Evolutionary conservation across 2,329 filamentous ascomycete genomes (phyloP).

Genomic region (Botrytis cinerea): DNA sequence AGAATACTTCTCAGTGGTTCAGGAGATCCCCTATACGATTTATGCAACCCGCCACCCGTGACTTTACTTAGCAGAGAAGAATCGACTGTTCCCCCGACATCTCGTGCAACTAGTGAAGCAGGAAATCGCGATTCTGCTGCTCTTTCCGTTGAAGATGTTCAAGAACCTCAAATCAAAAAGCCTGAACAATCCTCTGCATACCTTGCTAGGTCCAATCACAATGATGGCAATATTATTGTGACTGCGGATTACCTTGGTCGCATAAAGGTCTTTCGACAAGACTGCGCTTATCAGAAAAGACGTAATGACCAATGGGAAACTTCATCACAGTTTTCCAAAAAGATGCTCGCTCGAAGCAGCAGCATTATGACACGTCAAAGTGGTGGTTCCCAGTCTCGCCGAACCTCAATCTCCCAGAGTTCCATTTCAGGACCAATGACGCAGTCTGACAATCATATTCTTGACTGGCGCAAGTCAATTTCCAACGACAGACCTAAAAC

Average conservation of each 20-base stretch:
- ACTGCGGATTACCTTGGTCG: conserved; percentile 85
- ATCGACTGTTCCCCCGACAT: conserved; percentile 51
- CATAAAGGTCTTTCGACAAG: conserved; percentile 94
- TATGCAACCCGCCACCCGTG: conserved; percentile 93
- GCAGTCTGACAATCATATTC: conserved; percentile 73
- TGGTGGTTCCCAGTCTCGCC: conserved; percentile 46
- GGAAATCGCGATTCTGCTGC: conserved; percentile 36
- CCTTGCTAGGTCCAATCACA: conserved; percentile 72
- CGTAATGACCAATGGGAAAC: conserved; percentile 77
- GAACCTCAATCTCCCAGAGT: conserved; percentile 46
- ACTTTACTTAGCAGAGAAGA: conserved; percentile 77
- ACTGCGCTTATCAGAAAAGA: conserved; percentile 75
- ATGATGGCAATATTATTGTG: conserved; percentile 84
- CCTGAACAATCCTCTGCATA: conserved; percentile 76
- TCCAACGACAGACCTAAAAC: conserved; percentile 49
- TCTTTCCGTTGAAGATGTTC: conserved; percentile 23
- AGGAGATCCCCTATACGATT: conserved; percentile 86
- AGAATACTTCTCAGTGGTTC: conserved; percentile 76
- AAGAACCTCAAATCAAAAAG: conserved; percentile 44
- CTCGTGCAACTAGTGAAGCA: conserved; percentile 25
- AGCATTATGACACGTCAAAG: conserved; percentile 52
- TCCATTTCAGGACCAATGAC: conserved; percentile 38
- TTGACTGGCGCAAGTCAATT: conserved; percentile 81
- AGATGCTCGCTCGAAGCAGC: conserved; percentile 39
- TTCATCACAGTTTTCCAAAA: conserved; percentile 68